These are phyloP conservation scores for Planoprotostelium fungivorum DNA, from an alignment of 78 protist genomes.

Conservation along the genomic window DNA sequence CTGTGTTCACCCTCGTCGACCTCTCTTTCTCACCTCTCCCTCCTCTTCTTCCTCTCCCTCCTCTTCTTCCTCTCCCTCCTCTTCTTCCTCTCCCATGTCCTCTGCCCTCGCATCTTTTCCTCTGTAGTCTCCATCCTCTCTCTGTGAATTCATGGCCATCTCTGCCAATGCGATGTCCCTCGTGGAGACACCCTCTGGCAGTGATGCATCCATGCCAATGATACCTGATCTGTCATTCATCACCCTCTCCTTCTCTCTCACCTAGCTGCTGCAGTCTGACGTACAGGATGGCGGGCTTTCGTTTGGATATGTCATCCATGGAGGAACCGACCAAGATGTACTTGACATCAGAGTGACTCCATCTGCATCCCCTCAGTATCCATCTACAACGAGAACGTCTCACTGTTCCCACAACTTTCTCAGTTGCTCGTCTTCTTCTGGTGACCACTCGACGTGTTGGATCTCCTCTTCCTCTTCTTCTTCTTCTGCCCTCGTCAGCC, in stretches of 20 bases:
- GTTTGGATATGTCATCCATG: background rate
- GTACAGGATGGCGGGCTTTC: background rate
- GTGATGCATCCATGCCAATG: background rate
- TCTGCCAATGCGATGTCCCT: background rate
- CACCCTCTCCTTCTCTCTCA: background rate
- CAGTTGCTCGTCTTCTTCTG: background rate
- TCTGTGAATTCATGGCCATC: background rate
- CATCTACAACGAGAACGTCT: too few species aligned
- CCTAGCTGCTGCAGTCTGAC: background rate
- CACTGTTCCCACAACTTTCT: background rate
- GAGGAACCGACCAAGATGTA: background rate
- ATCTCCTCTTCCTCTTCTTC: background rate
- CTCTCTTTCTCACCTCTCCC: background rate
- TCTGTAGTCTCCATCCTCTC: background rate
- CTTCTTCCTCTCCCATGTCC: background rate
- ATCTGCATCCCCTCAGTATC: background rate
- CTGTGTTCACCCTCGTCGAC: background rate
- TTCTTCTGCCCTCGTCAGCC: background rate
- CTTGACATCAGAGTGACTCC: background rate
- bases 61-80: background rate
- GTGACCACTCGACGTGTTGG: background rate
- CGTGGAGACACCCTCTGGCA: background rate
- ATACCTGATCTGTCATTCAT: background rate
- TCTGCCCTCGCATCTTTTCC: background rate
- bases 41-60: background rate